Evolutionary conservation across 345 rosid species (phyloP).

Genomic region (rapeseed (Brassica napus)): Da-Ae NC_063447.1:11255001-11255500

Average conservation of each 20-base stretch:
- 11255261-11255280: not conserved
- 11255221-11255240: not conserved
- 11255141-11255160: conserved; percentile 43
- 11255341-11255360: not conserved
- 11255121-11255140: conserved; percentile 38
- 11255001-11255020: no score
- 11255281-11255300: not conserved
- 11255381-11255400: not conserved
- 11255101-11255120: conserved; percentile 34
- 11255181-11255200: conserved; percentile 43
- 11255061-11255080: conserved; percentile 3
- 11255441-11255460: conserved; percentile 37
- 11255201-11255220: conserved; percentile 13
- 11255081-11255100: not conserved
- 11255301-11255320: not conserved
- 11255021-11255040: no score
- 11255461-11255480: not conserved
- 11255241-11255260: not conserved
- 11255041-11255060: not conserved
- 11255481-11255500: conserved; percentile 4
- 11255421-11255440: conserved; percentile 24
- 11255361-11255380: conserved; percentile 8
- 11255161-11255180: conserved; percentile 70
- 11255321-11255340: no score
- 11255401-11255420: not conserved